Conservation (phyloP, 23 red algal genomes). For the Porphyridium purpureum region DNA sequence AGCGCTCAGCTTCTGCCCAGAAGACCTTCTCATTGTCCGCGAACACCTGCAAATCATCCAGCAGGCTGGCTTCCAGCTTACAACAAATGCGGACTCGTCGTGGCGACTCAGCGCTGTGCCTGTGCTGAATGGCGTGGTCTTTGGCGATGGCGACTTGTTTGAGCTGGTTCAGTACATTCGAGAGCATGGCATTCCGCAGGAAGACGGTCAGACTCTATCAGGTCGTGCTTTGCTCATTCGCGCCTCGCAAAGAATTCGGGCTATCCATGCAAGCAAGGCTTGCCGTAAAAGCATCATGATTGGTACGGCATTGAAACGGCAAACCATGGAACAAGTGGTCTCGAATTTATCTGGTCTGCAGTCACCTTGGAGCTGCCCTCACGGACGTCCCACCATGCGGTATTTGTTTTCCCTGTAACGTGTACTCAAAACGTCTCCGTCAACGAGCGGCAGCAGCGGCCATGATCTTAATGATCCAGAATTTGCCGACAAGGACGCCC, state of each 20-base stretch:
- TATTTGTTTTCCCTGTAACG: conserved; percentile 34
- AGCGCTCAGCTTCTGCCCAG: conserved; percentile 29
- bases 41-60: conserved; percentile 3
- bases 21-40: conserved; percentile 44
- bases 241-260: conserved; percentile 20
- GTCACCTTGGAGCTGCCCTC: conserved; percentile 93
- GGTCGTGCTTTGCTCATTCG: too few species aligned
- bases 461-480: too few species aligned
- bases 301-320: conserved; percentile 29
- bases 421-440: too few species aligned
- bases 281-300: conserved; percentile 94
- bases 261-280: conserved; percentile 62
- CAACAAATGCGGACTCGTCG: background rate
- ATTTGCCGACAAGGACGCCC: too few species aligned
- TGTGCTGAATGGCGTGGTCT: background rate
- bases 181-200: background rate
- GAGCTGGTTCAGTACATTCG: background rate
- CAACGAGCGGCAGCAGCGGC: too few species aligned
- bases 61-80: conserved; percentile 1
- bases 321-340: conserved; percentile 44
- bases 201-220: too few species aligned
- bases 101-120: background rate
- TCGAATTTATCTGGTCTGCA: conserved; percentile 28
- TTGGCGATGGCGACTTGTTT: background rate
- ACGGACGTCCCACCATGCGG: conserved; percentile 92